Percentiles rank a stretch among this genome's conserved stretches.
phyloP scores from a whole-genome alignment of 2,329 filamentous ascomycete genomes.

The Coleophoma eucalyptorum region DNA sequence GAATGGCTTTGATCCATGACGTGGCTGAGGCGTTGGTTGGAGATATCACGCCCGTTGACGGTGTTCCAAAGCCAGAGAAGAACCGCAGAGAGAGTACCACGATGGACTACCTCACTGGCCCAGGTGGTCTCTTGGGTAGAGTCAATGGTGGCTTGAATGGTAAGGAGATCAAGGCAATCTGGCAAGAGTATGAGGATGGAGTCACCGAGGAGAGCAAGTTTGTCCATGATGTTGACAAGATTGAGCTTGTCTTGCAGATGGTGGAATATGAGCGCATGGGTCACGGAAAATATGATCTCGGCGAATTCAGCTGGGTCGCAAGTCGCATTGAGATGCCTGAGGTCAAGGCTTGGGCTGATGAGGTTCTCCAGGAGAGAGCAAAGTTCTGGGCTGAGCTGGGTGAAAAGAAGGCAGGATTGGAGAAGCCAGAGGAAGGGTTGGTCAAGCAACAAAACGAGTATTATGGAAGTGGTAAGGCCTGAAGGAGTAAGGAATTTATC shows the following conservation, averaged over 20 bases:
- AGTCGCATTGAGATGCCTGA: conserved; percentile 70
- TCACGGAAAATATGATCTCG: conserved; percentile 65
- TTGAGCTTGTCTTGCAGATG: conserved; percentile 94
- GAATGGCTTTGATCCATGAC: conserved; percentile 95
- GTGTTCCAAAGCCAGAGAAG: conserved; percentile 83
- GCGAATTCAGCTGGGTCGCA: conserved; percentile 83
- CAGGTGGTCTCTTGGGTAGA: conserved; percentile 62
- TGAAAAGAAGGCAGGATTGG: conserved; percentile 1
- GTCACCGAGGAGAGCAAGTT: conserved; percentile 80
- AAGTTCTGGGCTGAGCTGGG: conserved; percentile 57
- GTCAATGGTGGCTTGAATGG: conserved; percentile 71
- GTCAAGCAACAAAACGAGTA: conserved; percentile 15
- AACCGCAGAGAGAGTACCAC: conserved; percentile 79
- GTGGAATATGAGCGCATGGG: conserved; percentile 84
- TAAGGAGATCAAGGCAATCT: conserved; percentile 70
- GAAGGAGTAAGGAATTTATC: not conserved
- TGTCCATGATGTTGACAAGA: conserved; percentile 96
- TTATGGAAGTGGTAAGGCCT: not conserved
- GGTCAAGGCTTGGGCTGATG: conserved; percentile 73
- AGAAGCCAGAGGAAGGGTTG: conserved; percentile 7
- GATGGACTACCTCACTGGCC: conserved; percentile 80
- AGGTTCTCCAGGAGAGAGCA: conserved; percentile 73
- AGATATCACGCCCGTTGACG: conserved; percentile 93
- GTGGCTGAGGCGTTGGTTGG: conserved; percentile 96
- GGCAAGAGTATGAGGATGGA: conserved; percentile 94